Base-by-base conservation (phyloP, 208 protist genomes). In the Baffinella frigidus region DNA sequence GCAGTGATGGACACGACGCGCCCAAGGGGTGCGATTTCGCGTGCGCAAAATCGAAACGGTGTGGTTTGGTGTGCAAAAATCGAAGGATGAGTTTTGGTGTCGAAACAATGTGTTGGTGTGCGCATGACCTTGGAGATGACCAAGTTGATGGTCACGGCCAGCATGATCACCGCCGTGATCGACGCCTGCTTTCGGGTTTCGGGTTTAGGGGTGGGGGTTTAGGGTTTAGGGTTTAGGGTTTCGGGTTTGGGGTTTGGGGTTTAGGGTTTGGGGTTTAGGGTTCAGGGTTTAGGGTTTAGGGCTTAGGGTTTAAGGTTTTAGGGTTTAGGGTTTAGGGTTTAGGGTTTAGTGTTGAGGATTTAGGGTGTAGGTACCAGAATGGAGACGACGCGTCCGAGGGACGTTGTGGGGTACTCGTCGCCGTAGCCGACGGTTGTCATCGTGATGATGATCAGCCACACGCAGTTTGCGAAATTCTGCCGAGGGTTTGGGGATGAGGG, bases 401-500 rank as follows among this genome's bases (percentile, higher is more conserved):
- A 51, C 14, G 83, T 74, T 39, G 67, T 10, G 0, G 83, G 83
- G 43, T 90, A 90, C 38, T 44, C 72, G 83, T 90, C 83, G 39
- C 83, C 83, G 43, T 90, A 90, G 2, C 83, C 83, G 39, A 90
- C 83, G 11, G 83, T 90, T 73, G 83, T 90, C 83, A 90, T 90
- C 36, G 83, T 90, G 62, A 90, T 90, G 62, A 90, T 90, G 38
- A 90, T 74, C n/a, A 90, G 56, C 83, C 83, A 90, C 27, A 90
- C 56, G 27, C 51, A 38, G 83, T 90, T 90, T 39, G 67, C 83
- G 38, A 74, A 73, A 1, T 61, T 30, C 4, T 87, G 39, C 56
- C 30, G 56, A 64, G 56, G 17, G 17, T 33, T 5, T 33, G 56
- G 7, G 56, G 30, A 27, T 5, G 56, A 64, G 56, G 56, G 17